phyloP scores from a whole-genome alignment of 192 early-diverging fungal species.

The Coemansia sp. region DNA sequence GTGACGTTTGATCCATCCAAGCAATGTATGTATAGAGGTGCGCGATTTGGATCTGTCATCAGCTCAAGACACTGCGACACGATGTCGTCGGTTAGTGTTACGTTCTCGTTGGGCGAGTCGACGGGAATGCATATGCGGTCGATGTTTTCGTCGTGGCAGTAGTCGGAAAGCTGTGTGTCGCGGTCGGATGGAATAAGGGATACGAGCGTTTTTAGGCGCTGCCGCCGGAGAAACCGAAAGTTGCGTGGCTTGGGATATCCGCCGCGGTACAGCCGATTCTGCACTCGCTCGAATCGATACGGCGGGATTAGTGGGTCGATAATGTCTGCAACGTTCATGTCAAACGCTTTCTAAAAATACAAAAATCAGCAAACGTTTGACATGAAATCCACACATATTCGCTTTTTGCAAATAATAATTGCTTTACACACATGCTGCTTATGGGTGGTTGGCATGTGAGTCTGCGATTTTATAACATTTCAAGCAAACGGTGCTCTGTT shows the following conservation, averaged over 20 bases:
- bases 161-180: conserved; percentile 59
- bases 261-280: conserved; percentile 81
- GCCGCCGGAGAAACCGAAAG: conserved; percentile 78
- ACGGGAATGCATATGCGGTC: conserved; percentile 67
- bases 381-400: conserved; percentile 18
- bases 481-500: no score
- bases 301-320: conserved; percentile 59
- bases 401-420: neutral
- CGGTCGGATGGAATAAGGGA: conserved; percentile 79
- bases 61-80: conserved; percentile 70
- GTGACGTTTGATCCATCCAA: conserved; percentile 87
- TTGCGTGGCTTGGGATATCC: conserved; percentile 87
- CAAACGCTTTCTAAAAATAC: neutral
- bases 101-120: conserved; percentile 82
- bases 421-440: neutral
- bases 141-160: conserved; percentile 67
- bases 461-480: neutral
- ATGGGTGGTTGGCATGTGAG: neutral
- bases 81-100: conserved; percentile 75
- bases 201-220: conserved; percentile 69
- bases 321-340: conserved; percentile 21
- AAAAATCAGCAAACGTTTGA: neutral
- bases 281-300: conserved; percentile 82
- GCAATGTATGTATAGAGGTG: conserved; percentile 88
- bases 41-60: conserved; percentile 68